Percentiles rank a stretch among this genome's conserved stretches.
phyloP scores from a whole-genome alignment of 192 early-diverging fungal genomes.

The Mortierella antarctica region DNA sequence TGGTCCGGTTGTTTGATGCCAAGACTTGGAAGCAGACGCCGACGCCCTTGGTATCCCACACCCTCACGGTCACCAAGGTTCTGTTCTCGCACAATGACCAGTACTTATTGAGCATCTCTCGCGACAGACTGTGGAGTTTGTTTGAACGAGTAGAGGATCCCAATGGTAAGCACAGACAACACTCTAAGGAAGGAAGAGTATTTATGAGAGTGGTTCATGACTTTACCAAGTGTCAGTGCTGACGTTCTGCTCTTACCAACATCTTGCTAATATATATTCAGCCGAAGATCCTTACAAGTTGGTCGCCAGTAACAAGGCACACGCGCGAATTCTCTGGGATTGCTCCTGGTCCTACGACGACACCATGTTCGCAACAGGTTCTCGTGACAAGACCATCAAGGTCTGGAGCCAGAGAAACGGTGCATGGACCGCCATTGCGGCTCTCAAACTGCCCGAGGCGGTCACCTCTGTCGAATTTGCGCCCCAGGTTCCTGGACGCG shows the following conservation, averaged over 20 bases:
- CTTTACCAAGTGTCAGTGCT: background rate
- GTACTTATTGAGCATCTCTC: constrained; percentile 80
- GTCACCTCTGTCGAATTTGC: constrained; percentile 90
- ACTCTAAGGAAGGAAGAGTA: too few relatives aligned
- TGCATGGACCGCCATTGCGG: constrained; percentile 61
- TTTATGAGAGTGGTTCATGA: too few relatives aligned
- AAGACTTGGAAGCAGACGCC: constrained; percentile 75
- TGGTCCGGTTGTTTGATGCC: constrained; percentile 77
- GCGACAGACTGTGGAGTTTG: constrained; percentile 91
- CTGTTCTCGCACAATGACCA: constrained; percentile 82
- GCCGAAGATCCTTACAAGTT: constrained; percentile 66
- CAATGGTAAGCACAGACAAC: constrained; percentile 26
- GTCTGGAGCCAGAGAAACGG: constrained; percentile 68
- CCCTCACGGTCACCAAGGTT: constrained; percentile 86
- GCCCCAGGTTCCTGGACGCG: constrained; percentile 52
- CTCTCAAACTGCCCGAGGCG: constrained; percentile 80
- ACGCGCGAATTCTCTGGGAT: constrained; percentile 95
- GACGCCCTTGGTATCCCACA: constrained; percentile 71
- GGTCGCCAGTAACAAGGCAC: constrained; percentile 75
- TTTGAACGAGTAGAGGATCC: constrained; percentile 67
- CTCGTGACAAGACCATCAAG: constrained; percentile 92
- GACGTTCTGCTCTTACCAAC: background rate
- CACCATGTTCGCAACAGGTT: constrained; percentile 86
- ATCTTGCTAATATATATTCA: constrained; percentile 1
- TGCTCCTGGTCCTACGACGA: constrained; percentile 85